Evolutionary conservation across 495 filamentous ascomycete genomes (phyloP), one percentile per base, ranked within the genome.

Genomic region (Podospora appendiculata): DNA sequence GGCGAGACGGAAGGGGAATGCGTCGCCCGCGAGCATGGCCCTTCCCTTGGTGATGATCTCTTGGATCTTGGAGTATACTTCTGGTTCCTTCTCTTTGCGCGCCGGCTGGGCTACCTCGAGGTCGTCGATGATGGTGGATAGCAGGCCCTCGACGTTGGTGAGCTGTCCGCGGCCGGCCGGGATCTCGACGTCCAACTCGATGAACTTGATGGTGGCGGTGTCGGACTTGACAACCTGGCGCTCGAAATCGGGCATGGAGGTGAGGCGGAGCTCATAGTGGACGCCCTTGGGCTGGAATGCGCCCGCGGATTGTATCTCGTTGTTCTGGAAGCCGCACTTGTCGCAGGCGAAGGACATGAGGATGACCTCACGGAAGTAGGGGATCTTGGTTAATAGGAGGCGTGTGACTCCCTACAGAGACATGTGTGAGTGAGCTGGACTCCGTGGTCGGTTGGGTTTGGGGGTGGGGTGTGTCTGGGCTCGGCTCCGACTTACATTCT

Each of bases 331-430:
- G 64, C 82, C 69, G 72, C 93, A 99, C 64, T 95, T 80, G 1
- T 85, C 79, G 71, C 93, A 99, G 54, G 81, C 81, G 73, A 99
- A 99, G 44, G 90, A 96, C 82, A 95, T 95, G 57, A 99, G 79
- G 55, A 99, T 89, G 53, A 97, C 82, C 65, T 99, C 93, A 63
- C 89, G 87, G 78, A 99, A 97, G 75, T 84, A 96, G 17, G 93
- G 94, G 17, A 99, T 95, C 45, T 84, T 81, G 43, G 92, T 91
- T 39, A 97, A 80, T 18, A 97, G 77, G 19, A 98, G 77, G 45
- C 87, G 82, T 9, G 93, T 98, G 0, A 68, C 82, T 68, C 93
- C 92, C 86, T 95, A 57, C 10, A 25, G 1, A 32, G 14, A 42
- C 6, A 40, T 17, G 34, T 16, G 16, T 45, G 10, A 41, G 25